Percentiles rank a stretch among this genome's conserved stretches.
These are phyloP conservation scores for Cubamyces lactineus DNA, from an alignment of 768 basidiomycete species.

Conservation along the genomic window DNA sequence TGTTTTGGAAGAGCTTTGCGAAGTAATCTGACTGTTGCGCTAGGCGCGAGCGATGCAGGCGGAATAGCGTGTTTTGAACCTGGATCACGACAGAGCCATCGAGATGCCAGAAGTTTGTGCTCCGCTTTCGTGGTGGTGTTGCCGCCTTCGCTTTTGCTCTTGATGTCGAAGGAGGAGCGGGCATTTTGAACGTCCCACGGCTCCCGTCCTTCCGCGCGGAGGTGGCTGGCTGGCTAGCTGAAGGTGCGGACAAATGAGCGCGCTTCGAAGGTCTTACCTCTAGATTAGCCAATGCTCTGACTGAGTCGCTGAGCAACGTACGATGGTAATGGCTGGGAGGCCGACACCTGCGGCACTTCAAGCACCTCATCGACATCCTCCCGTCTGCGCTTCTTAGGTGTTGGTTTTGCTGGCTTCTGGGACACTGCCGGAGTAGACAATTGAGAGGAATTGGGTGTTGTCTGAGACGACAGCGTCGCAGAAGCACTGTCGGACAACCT, in stretches of 20 bases:
- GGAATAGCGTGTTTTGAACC: slow-evolving; percentile 39
- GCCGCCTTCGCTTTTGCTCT: not conserved
- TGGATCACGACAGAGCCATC: slow-evolving; percentile 43
- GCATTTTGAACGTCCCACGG: no score
- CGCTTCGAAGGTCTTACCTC: not conserved
- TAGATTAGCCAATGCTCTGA: no score
- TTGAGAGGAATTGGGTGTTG: not conserved
- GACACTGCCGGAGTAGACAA: not conserved
- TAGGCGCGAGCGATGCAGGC: slow-evolving; percentile 42
- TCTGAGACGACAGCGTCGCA: not conserved
- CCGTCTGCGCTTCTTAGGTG: not conserved
- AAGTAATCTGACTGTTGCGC: slow-evolving; percentile 40
- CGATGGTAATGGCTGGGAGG: slow-evolving; percentile 3
- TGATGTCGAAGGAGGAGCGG: not conserved
- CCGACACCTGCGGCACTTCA: not conserved
- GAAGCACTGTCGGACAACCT: not conserved
- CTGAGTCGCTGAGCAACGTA: not conserved
- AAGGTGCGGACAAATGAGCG: not conserved
- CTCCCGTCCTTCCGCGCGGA: no score
- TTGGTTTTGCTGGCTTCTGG: not conserved
- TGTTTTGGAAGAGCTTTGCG: slow-evolving; percentile 27
- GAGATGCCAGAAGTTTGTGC: slow-evolving; percentile 36
- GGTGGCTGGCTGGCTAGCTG: not conserved
- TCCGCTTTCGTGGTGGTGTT: not conserved
- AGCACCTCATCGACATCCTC: not conserved